phyloP scores from a whole-genome alignment of 805 yeast genomes.

The Jamesozyma hellenica region DNA sequence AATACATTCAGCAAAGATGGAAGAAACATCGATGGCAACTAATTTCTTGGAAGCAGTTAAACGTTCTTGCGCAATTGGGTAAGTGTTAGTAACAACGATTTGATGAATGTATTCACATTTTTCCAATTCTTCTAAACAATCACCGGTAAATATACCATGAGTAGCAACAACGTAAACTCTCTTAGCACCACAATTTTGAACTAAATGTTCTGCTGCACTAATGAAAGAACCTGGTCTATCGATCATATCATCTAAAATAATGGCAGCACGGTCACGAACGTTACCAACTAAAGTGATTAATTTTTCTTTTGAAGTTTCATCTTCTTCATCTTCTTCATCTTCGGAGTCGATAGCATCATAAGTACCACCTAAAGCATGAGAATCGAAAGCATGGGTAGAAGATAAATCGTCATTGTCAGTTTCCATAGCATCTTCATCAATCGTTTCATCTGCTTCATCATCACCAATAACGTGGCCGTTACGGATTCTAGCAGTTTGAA shows the following conservation, averaged over 20 bases:
- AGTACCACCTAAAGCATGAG: conserved; percentile 69
- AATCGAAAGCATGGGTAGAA: conserved; percentile 13
- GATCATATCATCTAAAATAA: conserved; percentile 92
- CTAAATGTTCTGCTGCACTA: conserved; percentile 96
- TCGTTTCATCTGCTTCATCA: conserved; percentile 37
- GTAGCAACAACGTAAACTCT: conserved; percentile 86
- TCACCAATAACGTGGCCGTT: conserved; percentile 96
- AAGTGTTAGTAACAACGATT: conserved; percentile 91
- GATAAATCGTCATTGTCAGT: conserved; percentile 25
- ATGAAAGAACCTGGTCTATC: conserved; percentile 90
- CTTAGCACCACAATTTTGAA: conserved; percentile 92
- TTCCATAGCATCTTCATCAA: conserved; percentile 25
- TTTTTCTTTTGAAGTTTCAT: conserved; percentile 47
- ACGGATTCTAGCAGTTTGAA: conserved; percentile 92
- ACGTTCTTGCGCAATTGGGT: conserved; percentile 67
- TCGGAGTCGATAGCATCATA: conserved; percentile 75
- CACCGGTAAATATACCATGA: conserved; percentile 87
- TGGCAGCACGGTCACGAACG: conserved; percentile 83
- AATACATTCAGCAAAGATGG: conserved; percentile 94
- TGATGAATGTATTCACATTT: conserved; percentile 77
- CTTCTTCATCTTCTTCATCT: conserved; percentile 67
- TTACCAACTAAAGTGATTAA: conserved; percentile 94
- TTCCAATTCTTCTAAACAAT: conserved; percentile 70
- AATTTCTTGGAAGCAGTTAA: conserved; percentile 55
- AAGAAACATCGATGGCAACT: conserved; percentile 82